Evolutionary conservation across 169 alveolate species (phyloP).

Genomic region (Cryptosporidium muris): DNA sequence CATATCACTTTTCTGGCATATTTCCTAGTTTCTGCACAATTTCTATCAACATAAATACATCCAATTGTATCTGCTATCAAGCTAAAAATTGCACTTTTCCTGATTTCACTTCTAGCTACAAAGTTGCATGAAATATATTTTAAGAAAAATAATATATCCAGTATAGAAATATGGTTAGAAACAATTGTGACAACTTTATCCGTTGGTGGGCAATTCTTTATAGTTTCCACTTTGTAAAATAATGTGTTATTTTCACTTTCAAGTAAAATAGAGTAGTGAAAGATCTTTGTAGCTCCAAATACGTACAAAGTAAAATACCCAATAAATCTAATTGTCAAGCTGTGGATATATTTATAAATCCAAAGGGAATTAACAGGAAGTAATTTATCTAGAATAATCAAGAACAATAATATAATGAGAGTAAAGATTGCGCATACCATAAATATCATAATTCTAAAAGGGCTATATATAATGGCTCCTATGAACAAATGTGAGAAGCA

Average conservation of each 20-base stretch:
- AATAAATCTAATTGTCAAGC: constrained; percentile 11
- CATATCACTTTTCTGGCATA: constrained; percentile 14
- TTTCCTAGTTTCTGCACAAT: constrained; percentile 38
- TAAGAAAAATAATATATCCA: constrained; percentile 44
- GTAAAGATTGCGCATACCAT: neutral
- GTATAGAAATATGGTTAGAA: constrained; percentile 60
- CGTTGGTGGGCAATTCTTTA: neutral
- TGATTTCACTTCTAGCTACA: constrained; percentile 60
- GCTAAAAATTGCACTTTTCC: constrained; percentile 24
- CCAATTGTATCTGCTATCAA: constrained; percentile 49
- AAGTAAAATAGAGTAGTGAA: neutral
- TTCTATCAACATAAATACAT: constrained; percentile 61
- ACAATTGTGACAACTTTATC: constrained; percentile 31
- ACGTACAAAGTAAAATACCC: constrained; percentile 16
- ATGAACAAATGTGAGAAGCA: constrained; percentile 9
- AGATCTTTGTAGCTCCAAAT: constrained; percentile 6
- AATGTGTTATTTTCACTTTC: neutral
- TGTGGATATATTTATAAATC: constrained; percentile 18
- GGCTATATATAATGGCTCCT: constrained; percentile 50
- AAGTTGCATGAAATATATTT: constrained; percentile 39
- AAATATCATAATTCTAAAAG: constrained; percentile 9
- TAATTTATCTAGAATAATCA: constrained; percentile 9
- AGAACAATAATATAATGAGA: constrained; percentile 2
- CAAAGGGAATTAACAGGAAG: neutral
- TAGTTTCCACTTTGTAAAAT: neutral